phyloP scores from a whole-genome alignment of 2,329 filamentous ascomycete species.

The Ophiosphaerella narmari region DNA sequence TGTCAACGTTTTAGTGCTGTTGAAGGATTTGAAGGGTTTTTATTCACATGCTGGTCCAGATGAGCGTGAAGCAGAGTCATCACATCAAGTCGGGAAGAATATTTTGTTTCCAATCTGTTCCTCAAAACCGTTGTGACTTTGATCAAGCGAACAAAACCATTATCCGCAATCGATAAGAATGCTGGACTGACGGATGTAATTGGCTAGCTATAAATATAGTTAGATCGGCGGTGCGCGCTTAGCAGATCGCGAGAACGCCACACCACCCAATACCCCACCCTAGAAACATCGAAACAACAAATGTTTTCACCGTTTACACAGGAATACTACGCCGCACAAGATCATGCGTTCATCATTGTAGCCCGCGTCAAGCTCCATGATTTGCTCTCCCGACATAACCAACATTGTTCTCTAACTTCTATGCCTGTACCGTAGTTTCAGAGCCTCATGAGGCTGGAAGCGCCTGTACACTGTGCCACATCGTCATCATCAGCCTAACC shows the following conservation, averaged over 20 bases:
- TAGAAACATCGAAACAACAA: slow-evolving; percentile 9
- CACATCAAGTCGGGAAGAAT: not conserved
- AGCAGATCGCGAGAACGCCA: slow-evolving; percentile 17
- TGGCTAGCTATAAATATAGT: slow-evolving; percentile 18
- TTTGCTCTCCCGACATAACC: slow-evolving; percentile 13
- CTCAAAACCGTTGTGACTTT: not conserved
- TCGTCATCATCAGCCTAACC: slow-evolving; percentile 22
- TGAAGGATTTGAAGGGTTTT: too few species aligned
- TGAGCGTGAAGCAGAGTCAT: not conserved
- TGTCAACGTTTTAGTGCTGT: slow-evolving; percentile 3
- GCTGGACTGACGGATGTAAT: slow-evolving; percentile 8
- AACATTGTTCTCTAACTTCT: slow-evolving; percentile 10
- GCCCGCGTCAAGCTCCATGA: not conserved
- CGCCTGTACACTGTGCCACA: slow-evolving; percentile 34
- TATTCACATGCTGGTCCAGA: not conserved
- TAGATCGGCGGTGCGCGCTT: slow-evolving; percentile 22
- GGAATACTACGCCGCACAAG: slow-evolving; percentile 6
- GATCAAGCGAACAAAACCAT: not conserved
- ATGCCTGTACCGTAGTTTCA: slow-evolving; percentile 14
- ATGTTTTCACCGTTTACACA: slow-evolving; percentile 4
- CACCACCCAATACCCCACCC: slow-evolving; percentile 11
- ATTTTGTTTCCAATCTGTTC: not conserved
- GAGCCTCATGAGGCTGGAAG: slow-evolving; percentile 21
- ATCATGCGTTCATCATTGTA: slow-evolving; percentile 10
- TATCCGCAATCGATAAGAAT: slow-evolving; percentile 12